Percentiles rank a stretch among this genome's conserved stretches.
phyloP scores from a whole-genome alignment of 2,329 filamentous ascomycete genomes.

The Fusarium zealandicum region DNA sequence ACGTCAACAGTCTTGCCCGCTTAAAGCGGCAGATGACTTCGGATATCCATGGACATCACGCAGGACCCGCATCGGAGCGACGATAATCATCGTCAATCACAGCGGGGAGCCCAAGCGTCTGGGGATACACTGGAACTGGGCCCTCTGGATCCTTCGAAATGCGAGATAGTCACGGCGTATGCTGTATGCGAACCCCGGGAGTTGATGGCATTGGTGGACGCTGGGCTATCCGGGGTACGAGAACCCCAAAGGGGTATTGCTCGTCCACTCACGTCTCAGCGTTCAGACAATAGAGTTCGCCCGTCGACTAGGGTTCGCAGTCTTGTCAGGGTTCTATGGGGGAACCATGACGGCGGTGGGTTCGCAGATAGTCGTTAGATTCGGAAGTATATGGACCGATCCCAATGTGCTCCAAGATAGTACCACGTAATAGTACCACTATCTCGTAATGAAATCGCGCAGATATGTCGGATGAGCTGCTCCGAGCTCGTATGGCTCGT shows the following conservation, averaged over 20 bases:
- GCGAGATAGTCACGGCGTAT: no score
- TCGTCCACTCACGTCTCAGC: background rate
- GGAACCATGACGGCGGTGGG: background rate
- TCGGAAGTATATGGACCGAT: conserved; percentile 3
- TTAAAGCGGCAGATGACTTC: background rate
- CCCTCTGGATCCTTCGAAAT: background rate
- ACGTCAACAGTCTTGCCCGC: background rate
- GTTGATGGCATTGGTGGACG: background rate
- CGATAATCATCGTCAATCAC: background rate
- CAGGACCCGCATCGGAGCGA: background rate
- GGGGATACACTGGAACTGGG: background rate
- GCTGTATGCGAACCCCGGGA: no score
- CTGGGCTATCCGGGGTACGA: background rate
- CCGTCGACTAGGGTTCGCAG: background rate
- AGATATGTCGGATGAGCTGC: background rate
- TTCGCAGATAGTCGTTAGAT: background rate
- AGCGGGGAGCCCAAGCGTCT: background rate
- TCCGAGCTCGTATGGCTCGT: background rate
- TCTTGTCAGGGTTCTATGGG: background rate
- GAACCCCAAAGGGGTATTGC: background rate
- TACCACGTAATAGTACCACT: no score
- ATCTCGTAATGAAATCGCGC: background rate
- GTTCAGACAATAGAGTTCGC: background rate
- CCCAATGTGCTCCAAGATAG: background rate
- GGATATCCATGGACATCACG: background rate